Evolutionary conservation across 495 filamentous ascomycete species (phyloP), one percentile per base, ranked within the genome.

Genomic region (Filosporella fistucella): DNA sequence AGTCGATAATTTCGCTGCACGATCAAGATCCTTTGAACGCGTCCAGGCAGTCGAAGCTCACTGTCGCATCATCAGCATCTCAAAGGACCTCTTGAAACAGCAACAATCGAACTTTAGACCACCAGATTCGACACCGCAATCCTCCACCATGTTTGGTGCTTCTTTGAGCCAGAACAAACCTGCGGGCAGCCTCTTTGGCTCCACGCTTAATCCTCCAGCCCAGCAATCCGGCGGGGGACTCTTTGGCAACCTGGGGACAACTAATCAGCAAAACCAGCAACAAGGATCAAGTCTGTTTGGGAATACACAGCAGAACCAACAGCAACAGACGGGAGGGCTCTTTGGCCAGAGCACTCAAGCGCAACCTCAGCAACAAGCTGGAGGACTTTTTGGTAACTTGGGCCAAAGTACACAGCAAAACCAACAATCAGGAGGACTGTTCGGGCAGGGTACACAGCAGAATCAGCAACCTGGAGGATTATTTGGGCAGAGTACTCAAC

Each of bases 191-290:
- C 14, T 49, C 11, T 51, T 56, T 45, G 54, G 48, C 17, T 35
- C 45, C 46, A 39, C 48, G 49, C 54, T 54, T 36, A 38, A 20
- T 21, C 35, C 22, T n/a, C 41, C 28, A 12, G 2, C 41, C 32
- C 55, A 61, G 11, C 47, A 50, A 24, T 35, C 57, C 2, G 57
- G 45, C 26, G 47, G 56, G 38, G 55, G 61, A 36, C 40, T 76
- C 16, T 76, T 77, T 52, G 69, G 67, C 42, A 63, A 66, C 49
- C 58, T 61, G 22, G 70, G 71, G 42, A 69, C 75, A 54, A 71
- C 70, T 34, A 63, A 63, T 49, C 49, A 33, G 36, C 47, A 29
- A 49, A 37, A 24, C 28, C 45, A 68, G 49, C 45, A 51, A 40
- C 54, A 51, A 26, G 17, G 28, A 7, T 38, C 35, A 6, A 38